Base-by-base conservation (phyloP, 1,139 yeast genomes). In the Saccharomycopsis phalli region DNA sequence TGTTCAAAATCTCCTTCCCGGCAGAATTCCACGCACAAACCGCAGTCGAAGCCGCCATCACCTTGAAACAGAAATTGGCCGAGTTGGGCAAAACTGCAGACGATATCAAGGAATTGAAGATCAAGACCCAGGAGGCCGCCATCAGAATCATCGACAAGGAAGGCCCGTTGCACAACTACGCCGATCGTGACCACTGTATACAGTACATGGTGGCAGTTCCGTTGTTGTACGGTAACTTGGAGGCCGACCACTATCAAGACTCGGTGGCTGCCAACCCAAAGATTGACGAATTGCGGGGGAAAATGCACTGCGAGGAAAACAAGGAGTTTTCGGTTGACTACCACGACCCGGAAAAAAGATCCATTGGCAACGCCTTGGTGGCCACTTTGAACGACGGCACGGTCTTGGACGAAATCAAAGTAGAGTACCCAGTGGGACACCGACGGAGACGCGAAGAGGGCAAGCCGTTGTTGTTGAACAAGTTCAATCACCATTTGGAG, bases 21-120 rank as follows among this genome's bases (percentile, higher is more conserved):
- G 80, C 80, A 19, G 80, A 73, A 55, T 73, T 73, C 59, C 80
- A 74, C 53, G 77, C 79, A n/a, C 80, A 73, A 56, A 72, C 79
- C 29, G 79, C 79, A 11, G 78, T 67, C 23, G 80, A 73, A 53
- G 75, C 74, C 30, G 71, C 79, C 30, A 52, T 73, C 57, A 66
- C 61, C 18, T 60, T 69, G 16, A 62, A 68, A 52, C 48, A 54
- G 37, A 51, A 56, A 41, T 58, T 73, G 49, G 51, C 55, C 40
- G 54, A 52, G 7, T 47, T 59, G 43, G 74, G 74, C 17, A 63
- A 65, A 54, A 52, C 69, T 10, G 56, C 62, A 42, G 66, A 66
- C 39, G 77, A 74, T 50, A 71, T 73, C 51, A 63, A 65, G 51
- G 59, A 61, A 21, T 57, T 74, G 45, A 61, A 65, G 40, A 70